Evolutionary conservation across 805 yeast species (phyloP).

Genomic region (Lipomyces sp.): DNA sequence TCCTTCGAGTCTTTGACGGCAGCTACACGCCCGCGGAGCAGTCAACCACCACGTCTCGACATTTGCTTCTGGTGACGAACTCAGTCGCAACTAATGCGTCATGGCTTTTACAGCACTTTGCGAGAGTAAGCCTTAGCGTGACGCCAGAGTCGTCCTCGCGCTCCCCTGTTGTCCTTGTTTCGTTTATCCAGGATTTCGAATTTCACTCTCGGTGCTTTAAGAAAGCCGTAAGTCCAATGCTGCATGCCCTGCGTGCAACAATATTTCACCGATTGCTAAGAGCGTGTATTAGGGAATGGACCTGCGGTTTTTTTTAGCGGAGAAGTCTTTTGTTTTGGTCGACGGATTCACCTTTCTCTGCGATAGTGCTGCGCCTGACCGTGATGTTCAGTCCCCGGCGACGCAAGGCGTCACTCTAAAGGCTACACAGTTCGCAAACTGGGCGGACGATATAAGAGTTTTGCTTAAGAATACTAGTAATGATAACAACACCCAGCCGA

Average conservation of each 20-base stretch:
- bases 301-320: neutral
- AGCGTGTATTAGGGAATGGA: slow-evolving; percentile 26
- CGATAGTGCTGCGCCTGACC: no score
- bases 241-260: no score
- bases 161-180: slow-evolving; percentile 11
- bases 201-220: slow-evolving; percentile 12
- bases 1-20: slow-evolving; percentile 21
- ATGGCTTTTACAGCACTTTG: slow-evolving; percentile 23
- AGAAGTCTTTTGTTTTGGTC: slow-evolving; percentile 6
- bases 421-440: no score
- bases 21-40: slow-evolving; percentile 3
- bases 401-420: no score
- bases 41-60: neutral
- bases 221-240: slow-evolving; percentile 9
- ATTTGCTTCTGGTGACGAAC: slow-evolving; percentile 7
- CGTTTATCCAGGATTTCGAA: slow-evolving; percentile 15
- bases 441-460: no score
- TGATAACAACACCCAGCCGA: no score
- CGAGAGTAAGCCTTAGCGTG: neutral
- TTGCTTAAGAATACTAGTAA: no score
- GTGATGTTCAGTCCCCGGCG: no score
- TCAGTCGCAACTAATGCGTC: slow-evolving; percentile 12
- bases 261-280: no score
- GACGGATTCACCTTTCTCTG: slow-evolving; percentile 16
- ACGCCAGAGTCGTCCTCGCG: neutral